A percentile compares a stretch with the other conserved stretches of the same genome.
Conservation (phyloP, 495 filamentous ascomycete species). For the Corynascus novoguineensis region DNA sequence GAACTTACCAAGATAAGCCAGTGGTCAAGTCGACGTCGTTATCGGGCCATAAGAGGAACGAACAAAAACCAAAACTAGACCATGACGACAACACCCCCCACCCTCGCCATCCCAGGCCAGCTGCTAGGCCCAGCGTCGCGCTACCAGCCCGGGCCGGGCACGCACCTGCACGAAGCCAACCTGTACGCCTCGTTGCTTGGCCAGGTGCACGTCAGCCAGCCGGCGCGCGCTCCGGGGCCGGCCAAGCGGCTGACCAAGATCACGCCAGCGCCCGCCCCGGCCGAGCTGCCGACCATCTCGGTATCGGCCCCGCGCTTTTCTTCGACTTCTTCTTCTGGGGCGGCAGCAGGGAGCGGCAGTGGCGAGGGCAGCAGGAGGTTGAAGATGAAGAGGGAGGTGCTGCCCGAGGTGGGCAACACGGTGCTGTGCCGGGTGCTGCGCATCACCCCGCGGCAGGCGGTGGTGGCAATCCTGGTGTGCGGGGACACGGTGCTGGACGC, state of each 20-base stretch:
- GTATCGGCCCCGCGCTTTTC: constrained; percentile 28
- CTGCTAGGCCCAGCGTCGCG: constrained; percentile 60
- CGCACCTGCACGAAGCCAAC: constrained; percentile 64
- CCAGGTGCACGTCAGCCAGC: constrained; percentile 47
- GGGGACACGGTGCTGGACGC: constrained; percentile 57
- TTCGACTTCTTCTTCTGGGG: not conserved
- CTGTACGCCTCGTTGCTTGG: constrained; percentile 71
- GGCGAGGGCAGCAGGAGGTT: not conserved
- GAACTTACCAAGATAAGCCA: not conserved
- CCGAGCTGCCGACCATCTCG: constrained; percentile 37
- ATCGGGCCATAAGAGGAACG: not conserved
- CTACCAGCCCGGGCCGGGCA: constrained; percentile 70
- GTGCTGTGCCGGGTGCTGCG: constrained; percentile 82
- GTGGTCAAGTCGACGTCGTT: not conserved
- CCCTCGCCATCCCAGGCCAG: constrained; percentile 64
- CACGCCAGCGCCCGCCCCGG: constrained; percentile 28
- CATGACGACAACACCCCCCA: constrained; percentile 19
- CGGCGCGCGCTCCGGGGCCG: constrained; percentile 48
- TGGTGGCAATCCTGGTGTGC: constrained; percentile 74
- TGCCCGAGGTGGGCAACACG: constrained; percentile 72
- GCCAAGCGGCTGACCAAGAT: constrained; percentile 53
- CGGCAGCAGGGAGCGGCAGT: constrained; percentile 3
- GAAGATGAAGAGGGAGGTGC: constrained; percentile 58
- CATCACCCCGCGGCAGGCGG: constrained; percentile 74
- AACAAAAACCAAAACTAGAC: constrained; percentile 4